Base-by-base conservation (phyloP, 345 rosid species). In the Durio zibethinus region DNA sequence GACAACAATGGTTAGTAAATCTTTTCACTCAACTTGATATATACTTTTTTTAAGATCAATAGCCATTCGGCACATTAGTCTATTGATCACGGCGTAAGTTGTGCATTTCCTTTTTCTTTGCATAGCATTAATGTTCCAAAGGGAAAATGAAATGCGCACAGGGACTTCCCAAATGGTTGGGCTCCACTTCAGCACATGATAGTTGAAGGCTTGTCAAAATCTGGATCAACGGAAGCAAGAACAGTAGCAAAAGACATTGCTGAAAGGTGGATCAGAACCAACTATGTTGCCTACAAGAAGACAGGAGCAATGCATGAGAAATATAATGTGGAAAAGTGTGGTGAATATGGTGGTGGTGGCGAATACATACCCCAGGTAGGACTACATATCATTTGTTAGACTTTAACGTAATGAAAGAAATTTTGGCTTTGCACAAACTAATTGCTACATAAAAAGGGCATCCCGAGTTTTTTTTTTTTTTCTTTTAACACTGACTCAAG, bases 121-220 rank as follows among this genome's bases (percentile, higher is more conserved):
- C 10, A 16, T 11, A 43, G 57, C n/a, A 25, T 10, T 33, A 66
- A 33, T 10, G 21, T 7, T 35, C n/a, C 42, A 54, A 54, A 54
- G 21, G 20, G 10, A 5, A 20, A 9, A 54, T 64, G 0, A 64
- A 31, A 67, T 23, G n/a, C 61, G 42, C 77, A 64, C 83, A 94
- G 97, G 98, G 98, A 94, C 80, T 90, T 66, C 79, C 97, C 97
- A 16, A 94, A 91, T 27, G 98, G 97, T 57, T 94, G 97, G 98
- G 89, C 97, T 1, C 97, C 98, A 6, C 82, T 89, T 27, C 97
- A 94, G 56, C 97, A 89, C 68, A 76, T 88, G 86, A 88, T 93
- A 64, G 91, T 85, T 59, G 93, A 90, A 79, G 97, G 97, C 31
- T 83, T 94, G 4, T 80, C 82, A 18, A 86, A 83, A 75, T 91